Base-by-base conservation (phyloP, 148 eudicot species). In the Spergularia marina region DNA sequence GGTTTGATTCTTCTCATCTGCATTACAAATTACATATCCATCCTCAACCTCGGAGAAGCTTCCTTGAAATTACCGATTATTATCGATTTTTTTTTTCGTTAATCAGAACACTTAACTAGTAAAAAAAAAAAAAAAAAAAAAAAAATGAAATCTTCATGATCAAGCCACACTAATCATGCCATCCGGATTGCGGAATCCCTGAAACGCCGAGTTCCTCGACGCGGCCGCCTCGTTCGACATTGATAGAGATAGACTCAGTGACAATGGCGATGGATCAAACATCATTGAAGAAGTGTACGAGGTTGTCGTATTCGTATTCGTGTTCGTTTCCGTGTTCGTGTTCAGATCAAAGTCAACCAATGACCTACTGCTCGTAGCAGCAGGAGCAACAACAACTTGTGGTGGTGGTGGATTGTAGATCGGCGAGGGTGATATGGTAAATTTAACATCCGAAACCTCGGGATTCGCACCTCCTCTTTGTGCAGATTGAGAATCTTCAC, bases 201-300 rank as follows among this genome's bases (percentile, higher is more conserved):
- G 72, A 59, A 71, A 80, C 20, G 53, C 79, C 41, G 78, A 40
- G 34, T 60, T 52, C 65, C 74, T 79, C 17, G 77, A 20, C 44
- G 49, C 12, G n/a, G 20, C 59, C 17, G 81, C 79, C 18, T 76
- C 61, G 1, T 89, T 73, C 53, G 78, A 82, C 82, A 79, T 83
- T 1, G 93, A 89, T 52, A 91, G 82, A 7, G 97, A 87, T 3
- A 91, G 84, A 57, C 81, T 78, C 69, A 89, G 86, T 53, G 97
- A 91, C 68, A 89, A 49, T 10, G 75, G 73, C 17, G 82, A 51
- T 53, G 82, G 58, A 51, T 88, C 88, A 10, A 66, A 66, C 10
- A 41, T 20, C 44, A 8, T 30, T 2, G 4, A 0, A 1, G 36
- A 0, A 30, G 36, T 30, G 36, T 30, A 30, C 36, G 36, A 30